Base-by-base conservation (phyloP, 1,284 basidiomycete species). In the Apiotrichum sp. region DNA sequence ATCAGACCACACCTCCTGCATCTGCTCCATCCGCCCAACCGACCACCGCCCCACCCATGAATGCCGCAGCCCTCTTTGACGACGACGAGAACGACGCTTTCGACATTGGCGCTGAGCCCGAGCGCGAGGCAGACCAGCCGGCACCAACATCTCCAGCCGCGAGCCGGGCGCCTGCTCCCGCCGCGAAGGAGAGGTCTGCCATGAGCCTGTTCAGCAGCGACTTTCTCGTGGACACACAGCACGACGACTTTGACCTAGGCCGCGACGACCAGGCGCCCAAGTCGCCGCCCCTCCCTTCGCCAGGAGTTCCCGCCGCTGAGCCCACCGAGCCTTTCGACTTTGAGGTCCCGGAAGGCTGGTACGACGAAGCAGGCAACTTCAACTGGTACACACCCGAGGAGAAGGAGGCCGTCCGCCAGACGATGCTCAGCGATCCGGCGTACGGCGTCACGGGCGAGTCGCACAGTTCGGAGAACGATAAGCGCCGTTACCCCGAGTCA, bases 371-470 rank as follows among this genome's bases (percentile, higher is more conserved):
- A 22, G 70, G 68, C 32, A 55, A 64, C 38, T 74, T 66, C 62
- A 53, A 70, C 47, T 73, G 69, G 65, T 74, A 74, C 57, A 74
- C 73, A 6, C 65, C 65, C 0, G 73, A 73, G 57, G 66, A 74
- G 57, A 64, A 62, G 41, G 68, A 69, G 52, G 65, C 62, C 29
- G 73, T 74, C 29, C 62, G 67, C 16, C 44, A 58, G 49, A 52
- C 66, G 1, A 68, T 72, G 69, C 36, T 70, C 14, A 65, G 57
- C 10, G 56, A 62, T 22, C 50, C 35, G 14, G 39, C 38, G 34
- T 39, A 43, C 33, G 29, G 9, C 34, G 8, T 2, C 42, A n/a
- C 38, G 29, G 46, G 34, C 33, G 43, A 5, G 32, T 38, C 45
- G 31, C 43, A 22, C 22, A 44, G 29, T 6, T n/a, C 40, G 6